A percentile compares a stretch with the other conserved stretches of the same genome.
phyloP scores from a whole-genome alignment of 2,329 filamentous ascomycete genomes.

The Aspergillus amoenus region DNA sequence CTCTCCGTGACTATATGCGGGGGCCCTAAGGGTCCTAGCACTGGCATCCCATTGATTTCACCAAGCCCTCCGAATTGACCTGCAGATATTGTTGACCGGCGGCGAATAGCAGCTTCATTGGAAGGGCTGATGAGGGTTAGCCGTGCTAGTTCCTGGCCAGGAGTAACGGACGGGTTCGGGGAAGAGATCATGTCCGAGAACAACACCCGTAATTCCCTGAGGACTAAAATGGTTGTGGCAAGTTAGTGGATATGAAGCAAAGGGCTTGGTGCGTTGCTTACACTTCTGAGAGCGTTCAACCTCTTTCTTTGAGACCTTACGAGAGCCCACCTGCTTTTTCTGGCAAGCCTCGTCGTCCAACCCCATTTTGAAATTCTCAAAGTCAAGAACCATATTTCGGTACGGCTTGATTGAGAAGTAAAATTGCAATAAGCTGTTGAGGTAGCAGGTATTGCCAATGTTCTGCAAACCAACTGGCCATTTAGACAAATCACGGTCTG shows the following conservation, averaged over 20 bases:
- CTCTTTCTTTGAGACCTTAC: constrained; percentile 61
- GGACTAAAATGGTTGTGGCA: constrained; percentile 53
- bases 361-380: constrained; percentile 69
- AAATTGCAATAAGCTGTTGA: constrained; percentile 95
- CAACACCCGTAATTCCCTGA: constrained; percentile 68
- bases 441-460: constrained; percentile 96
- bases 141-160: constrained; percentile 74
- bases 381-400: constrained; percentile 75
- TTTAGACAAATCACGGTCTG: constrained; percentile 41
- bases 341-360: constrained; percentile 63
- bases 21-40: constrained; percentile 48
- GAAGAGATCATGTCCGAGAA: constrained; percentile 71
- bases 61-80: constrained; percentile 35
- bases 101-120: constrained; percentile 53
- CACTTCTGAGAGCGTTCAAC: constrained; percentile 68
- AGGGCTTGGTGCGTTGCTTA: constrained; percentile 47
- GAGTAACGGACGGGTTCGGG: constrained; percentile 62
- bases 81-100: constrained; percentile 45
- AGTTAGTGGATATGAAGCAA: neutral
- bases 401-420: constrained; percentile 85
- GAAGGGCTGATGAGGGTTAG: constrained; percentile 68
- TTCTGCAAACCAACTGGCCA: constrained; percentile 87
- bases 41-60: constrained; percentile 44
- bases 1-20: constrained; percentile 25
- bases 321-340: constrained; percentile 72